phyloP scores from a whole-genome alignment of 2,329 filamentous ascomycete species.

The Verticillium longisporum region DNA sequence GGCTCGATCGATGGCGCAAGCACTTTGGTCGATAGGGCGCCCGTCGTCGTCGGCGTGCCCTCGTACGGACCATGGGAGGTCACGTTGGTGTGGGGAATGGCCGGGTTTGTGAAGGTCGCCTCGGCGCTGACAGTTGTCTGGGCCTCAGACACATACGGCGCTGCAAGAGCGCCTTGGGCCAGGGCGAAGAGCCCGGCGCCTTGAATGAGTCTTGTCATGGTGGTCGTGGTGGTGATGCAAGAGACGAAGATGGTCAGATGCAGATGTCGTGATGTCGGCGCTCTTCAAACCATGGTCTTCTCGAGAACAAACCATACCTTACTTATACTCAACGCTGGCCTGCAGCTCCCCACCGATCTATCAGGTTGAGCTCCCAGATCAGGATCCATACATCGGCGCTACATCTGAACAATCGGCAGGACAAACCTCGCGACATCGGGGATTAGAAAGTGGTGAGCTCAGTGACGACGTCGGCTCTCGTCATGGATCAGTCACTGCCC shows the following conservation, averaged over 20 bases:
- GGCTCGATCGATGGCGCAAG: constrained; percentile 51
- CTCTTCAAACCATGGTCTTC: background rate
- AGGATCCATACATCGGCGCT: background rate
- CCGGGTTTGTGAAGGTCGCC: constrained; percentile 16
- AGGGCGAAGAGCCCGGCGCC: constrained; percentile 12
- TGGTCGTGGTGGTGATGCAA: background rate
- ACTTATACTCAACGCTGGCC: background rate
- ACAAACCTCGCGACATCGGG: background rate
- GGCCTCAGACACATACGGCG: constrained; percentile 25
- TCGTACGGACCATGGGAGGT: constrained; percentile 64
- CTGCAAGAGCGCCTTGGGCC: constrained; percentile 15
- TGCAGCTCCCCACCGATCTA: background rate
- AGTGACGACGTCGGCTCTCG: background rate
- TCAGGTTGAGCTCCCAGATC: no score
- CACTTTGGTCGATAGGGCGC: constrained; percentile 55
- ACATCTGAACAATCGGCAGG: background rate
- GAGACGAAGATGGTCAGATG: background rate
- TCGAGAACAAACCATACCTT: background rate
- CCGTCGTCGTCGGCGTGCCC: constrained; percentile 60
- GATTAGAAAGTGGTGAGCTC: background rate
- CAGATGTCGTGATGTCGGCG: background rate
- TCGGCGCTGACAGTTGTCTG: constrained; percentile 26
- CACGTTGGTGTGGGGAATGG: constrained; percentile 41
- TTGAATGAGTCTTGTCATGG: background rate
- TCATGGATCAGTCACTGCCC: background rate